Base-by-base conservation (phyloP, 208 protist genomes). In the Acanthamoeba healyi region DNA sequence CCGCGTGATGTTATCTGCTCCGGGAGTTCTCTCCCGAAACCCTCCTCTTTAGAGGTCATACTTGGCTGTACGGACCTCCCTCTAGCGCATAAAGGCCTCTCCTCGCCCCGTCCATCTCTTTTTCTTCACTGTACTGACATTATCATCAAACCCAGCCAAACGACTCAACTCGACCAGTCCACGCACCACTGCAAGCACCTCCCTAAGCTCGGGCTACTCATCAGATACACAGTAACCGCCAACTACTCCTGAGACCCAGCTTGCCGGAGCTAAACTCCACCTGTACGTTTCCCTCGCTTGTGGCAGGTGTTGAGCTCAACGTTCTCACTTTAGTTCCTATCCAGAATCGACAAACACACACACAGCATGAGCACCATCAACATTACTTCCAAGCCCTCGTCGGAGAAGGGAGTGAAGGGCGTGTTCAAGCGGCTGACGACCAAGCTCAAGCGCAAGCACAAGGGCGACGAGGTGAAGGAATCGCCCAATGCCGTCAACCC, bases 1-100 rank as follows among this genome's bases (percentile, higher is more conserved):
- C 44, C n/a, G 65, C 32, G 32, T 58, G 32, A 38, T 26, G 26
- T 22, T n/a, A 86, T 58, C 40, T 40, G 32, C 40, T 38, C 24
- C 26, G 77, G 44, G 77, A 58, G 77, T 86, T 86, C 77, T 86
- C 77, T 38, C 44, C 44, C 44, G 36, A 86, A 86, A 86, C 46
- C 70, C 70, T 79, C 70, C 38, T 49, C 29, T 49, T 24, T 86
- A 58, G 77, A 24, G 22, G 14, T 49, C 34, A 49, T 86, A 24
- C 44, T 86, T 86, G 77, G 12, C 42, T 56, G 42, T 86, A 24
- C 17, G 22, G 77, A 32, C 61, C 61, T 67, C 61, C 61, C 24
- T 67, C n/a, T 36, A 67, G 54, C 22, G 24, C 36, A 36, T 36
- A 36, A 67, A 67, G 61, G n/a, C 9, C 56, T 15, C 14, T 12